phyloP scores from a whole-genome alignment of 129 eudicot species.

The Cynara cardunculus region DNA sequence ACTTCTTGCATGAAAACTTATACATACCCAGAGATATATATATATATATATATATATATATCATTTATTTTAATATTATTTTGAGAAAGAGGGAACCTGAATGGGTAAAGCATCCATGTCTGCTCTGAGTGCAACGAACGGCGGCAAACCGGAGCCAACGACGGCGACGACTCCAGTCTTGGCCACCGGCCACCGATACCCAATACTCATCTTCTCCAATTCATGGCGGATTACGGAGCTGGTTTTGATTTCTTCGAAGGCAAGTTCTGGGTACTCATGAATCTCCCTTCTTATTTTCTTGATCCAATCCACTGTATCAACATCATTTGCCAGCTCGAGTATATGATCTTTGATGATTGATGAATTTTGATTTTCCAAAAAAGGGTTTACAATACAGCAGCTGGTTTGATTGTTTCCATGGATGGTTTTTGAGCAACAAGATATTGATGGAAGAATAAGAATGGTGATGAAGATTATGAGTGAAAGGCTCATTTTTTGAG shows the following conservation, averaged over 20 bases:
- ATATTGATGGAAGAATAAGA: not conserved
- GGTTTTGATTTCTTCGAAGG: conserved; percentile 53
- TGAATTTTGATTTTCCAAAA: conserved; percentile 16
- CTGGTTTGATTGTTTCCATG: not conserved
- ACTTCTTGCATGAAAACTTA: not conserved
- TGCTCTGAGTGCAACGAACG: conserved; percentile 73
- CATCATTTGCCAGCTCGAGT: conserved; percentile 31
- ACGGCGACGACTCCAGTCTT: conserved; percentile 58
- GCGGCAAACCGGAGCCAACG: conserved; percentile 58
- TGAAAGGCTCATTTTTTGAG: conserved; percentile 12
- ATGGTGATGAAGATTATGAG: conserved; percentile 1
- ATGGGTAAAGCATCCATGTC: conserved; percentile 90
- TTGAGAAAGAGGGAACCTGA: conserved; percentile 30
- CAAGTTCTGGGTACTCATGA: conserved; percentile 72
- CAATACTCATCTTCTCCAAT: conserved; percentile 46
- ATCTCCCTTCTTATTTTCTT: conserved; percentile 52
- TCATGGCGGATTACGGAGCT: conserved; percentile 52
- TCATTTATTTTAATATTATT: not conserved
- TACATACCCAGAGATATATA: not conserved
- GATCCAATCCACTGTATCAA: conserved; percentile 42
- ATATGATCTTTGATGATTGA: conserved; percentile 27
- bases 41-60: not conserved
- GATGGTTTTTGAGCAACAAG: not conserved
- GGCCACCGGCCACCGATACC: conserved; percentile 62
- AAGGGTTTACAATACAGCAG: not conserved